A percentile compares a stretch with the other conserved stretches of the same genome.
Conservation (phyloP, 2,329 filamentous ascomycete genomes). For the Tolypocladium pustulatum region DNA sequence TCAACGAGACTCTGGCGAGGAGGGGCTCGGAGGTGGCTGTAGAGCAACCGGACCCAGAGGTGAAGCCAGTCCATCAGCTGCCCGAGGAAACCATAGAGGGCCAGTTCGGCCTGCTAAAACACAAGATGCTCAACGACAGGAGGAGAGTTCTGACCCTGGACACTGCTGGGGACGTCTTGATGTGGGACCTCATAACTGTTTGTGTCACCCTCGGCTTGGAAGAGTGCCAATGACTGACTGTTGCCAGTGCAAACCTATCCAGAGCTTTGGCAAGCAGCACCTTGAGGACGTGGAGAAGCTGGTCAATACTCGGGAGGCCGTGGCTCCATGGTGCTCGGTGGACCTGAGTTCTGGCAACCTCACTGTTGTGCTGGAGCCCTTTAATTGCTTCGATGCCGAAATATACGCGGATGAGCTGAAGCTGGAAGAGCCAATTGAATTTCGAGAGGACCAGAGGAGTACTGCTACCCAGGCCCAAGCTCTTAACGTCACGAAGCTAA, state of each 20-base stretch:
- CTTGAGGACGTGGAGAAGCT: constrained; percentile 83
- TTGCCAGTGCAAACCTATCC: constrained; percentile 66
- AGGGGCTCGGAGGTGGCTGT: constrained; percentile 19
- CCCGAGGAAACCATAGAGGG: constrained; percentile 83
- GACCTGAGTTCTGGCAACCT: constrained; percentile 88
- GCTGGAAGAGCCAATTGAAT: constrained; percentile 63
- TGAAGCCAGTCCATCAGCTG: constrained; percentile 54
- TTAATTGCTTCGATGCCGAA: constrained; percentile 95
- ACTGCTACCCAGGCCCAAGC: constrained; percentile 20
- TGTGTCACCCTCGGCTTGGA: background rate
- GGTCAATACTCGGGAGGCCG: constrained; percentile 78
- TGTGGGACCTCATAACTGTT: constrained; percentile 89
- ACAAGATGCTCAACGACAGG: constrained; percentile 82
- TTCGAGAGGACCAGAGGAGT: constrained; percentile 91
- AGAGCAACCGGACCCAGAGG: constrained; percentile 18
- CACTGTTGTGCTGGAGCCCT: constrained; percentile 83
- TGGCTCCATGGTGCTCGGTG: constrained; percentile 93
- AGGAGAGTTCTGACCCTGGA: constrained; percentile 83
- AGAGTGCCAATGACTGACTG: background rate
- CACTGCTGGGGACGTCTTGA: constrained; percentile 84
- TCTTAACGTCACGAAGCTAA: constrained; percentile 10
- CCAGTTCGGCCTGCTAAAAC: constrained; percentile 89
- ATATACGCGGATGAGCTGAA: constrained; percentile 88
- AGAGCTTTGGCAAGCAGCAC: constrained; percentile 89
- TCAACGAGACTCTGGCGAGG: constrained; percentile 32